phyloP scores from a whole-genome alignment of 106 monocot species.

The Posidonia australis region DNA sequence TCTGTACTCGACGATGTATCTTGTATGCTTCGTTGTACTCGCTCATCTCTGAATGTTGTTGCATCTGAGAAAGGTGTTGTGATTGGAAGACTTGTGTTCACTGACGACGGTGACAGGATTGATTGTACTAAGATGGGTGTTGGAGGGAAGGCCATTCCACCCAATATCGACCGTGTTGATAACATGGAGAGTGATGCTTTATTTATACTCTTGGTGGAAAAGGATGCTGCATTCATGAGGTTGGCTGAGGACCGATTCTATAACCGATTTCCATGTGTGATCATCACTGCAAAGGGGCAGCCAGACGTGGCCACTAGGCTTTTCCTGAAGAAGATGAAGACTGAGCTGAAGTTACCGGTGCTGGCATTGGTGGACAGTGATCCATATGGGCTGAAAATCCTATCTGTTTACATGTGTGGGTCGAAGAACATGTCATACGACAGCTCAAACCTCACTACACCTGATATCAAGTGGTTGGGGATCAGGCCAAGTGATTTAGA shows the following conservation, averaged over 20 bases:
- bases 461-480: constrained; percentile 97
- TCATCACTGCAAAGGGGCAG: constrained; percentile 95
- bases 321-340: constrained; percentile 73
- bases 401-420: constrained; percentile 98
- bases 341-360: constrained; percentile 75
- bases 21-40: constrained; percentile 92
- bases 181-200: constrained; percentile 81
- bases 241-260: constrained; percentile 97
- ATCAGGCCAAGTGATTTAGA: constrained; percentile 86
- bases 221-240: constrained; percentile 97
- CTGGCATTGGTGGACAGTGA: constrained; percentile 91
- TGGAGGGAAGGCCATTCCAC: constrained; percentile 96
- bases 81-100: constrained; percentile 72
- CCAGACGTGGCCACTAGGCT: constrained; percentile 92
- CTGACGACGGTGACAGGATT: constrained; percentile 86
- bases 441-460: constrained; percentile 83
- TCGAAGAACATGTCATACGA: constrained; percentile 99
- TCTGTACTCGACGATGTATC: constrained; percentile 94
- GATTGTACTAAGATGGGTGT: constrained; percentile 97
- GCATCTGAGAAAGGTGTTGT: constrained; percentile 99
- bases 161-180: constrained; percentile 83
- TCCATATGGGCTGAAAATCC: constrained; percentile 90
- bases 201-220: constrained; percentile 94
- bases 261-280: constrained; percentile 93
- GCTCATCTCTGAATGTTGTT: constrained; percentile 86